Conservation (phyloP, 345 rosid species). For the Psidium guajava region DNA sequence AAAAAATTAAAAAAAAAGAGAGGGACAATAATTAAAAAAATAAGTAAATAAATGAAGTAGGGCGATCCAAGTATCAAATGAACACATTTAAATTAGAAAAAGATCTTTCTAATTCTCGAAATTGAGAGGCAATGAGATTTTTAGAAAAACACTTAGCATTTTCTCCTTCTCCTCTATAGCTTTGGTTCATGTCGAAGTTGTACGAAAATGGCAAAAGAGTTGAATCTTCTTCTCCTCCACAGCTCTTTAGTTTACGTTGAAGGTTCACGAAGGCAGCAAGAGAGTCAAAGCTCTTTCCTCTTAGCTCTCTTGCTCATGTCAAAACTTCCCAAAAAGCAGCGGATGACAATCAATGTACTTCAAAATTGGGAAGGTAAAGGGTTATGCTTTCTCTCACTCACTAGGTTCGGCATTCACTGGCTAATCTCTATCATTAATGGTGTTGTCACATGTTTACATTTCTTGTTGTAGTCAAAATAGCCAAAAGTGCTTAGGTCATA, state of each 20-base stretch:
- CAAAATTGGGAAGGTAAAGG: fast-evolving
- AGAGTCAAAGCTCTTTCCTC: not conserved
- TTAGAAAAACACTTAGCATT: not conserved
- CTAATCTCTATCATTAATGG: not conserved
- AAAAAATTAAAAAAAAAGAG: not conserved
- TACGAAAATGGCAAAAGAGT: not conserved
- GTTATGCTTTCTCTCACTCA: not conserved
- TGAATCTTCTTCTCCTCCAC: not conserved
- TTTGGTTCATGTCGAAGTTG: not conserved
- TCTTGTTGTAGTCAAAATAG: not conserved
- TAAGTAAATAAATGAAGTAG: not conserved
- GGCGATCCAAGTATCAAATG: not conserved
- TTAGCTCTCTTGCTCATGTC: not conserved
- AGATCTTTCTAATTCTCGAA: not conserved
- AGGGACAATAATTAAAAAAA: not conserved
- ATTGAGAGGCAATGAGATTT: not conserved
- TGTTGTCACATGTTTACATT: not conserved
- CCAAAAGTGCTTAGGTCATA: not conserved
- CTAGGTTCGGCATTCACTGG: not conserved
- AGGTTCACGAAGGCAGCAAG: not conserved
- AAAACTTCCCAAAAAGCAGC: not conserved
- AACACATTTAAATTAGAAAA: not conserved
- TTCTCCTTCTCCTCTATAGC: not conserved
- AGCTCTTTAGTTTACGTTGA: not conserved
- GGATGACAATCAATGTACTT: not conserved